These are phyloP conservation scores for Suhomyces sp. DNA, from an alignment of 805 yeast genomes.

Conservation along the genomic window DNA sequence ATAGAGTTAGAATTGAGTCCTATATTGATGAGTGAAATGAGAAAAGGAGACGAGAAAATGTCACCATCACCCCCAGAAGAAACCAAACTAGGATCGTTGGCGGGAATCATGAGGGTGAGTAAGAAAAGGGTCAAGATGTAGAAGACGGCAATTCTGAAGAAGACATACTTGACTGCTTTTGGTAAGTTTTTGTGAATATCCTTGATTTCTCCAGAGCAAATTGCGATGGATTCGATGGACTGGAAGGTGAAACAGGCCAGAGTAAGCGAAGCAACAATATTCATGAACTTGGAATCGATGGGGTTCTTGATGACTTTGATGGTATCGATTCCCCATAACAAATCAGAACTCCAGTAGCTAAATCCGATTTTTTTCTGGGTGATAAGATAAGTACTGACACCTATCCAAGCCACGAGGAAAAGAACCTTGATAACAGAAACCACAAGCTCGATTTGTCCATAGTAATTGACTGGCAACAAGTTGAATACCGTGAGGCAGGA, in stretches of 20 bases:
- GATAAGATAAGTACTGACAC: conserved; percentile 27
- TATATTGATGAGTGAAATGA: conserved; percentile 19
- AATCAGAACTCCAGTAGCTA: conserved; percentile 2
- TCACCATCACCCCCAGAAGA: conserved; percentile 10
- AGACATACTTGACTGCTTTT: conserved; percentile 12
- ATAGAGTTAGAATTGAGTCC: conserved; percentile 12
- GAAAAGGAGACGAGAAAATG: conserved; percentile 23
- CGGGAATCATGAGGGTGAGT: conserved; percentile 15
- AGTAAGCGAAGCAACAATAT: conserved; percentile 10
- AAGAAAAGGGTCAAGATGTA: conserved; percentile 16
- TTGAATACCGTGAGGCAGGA: conserved; percentile 27
- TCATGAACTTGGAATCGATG: not conserved
- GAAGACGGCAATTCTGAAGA: conserved; percentile 16
- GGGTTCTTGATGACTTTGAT: not conserved
- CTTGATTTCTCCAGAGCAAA: conserved; percentile 16
- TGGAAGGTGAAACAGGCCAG: conserved; percentile 19
- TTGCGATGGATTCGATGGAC: conserved; percentile 18
- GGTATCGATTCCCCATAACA: conserved; percentile 4
- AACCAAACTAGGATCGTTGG: conserved; percentile 10
- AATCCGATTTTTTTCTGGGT: not conserved
- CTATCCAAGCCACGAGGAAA: conserved; percentile 34
- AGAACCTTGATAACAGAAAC: conserved; percentile 38
- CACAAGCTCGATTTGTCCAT: too few species aligned
- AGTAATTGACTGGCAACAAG: conserved; percentile 46
- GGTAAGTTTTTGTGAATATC: conserved; percentile 13